phyloP scores from a whole-genome alignment of 768 basidiomycete genomes.

The Botryobasidium botryosum region DNA sequence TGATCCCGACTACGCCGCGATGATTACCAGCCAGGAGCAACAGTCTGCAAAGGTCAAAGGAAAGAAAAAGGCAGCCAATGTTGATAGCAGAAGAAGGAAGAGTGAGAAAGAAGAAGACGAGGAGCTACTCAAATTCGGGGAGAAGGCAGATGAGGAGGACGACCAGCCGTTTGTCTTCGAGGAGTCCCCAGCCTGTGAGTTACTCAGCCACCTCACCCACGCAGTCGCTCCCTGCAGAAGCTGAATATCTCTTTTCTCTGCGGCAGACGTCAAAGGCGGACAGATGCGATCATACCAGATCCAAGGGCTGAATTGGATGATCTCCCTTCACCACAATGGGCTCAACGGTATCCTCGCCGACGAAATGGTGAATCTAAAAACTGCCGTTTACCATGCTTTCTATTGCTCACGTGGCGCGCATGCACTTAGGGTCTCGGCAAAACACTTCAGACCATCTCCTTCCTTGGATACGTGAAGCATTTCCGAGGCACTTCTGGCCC shows the following conservation, averaged over 20 bases:
- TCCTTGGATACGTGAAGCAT: conserved; percentile 87
- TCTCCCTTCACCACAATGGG: conserved; percentile 87
- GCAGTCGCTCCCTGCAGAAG: not conserved
- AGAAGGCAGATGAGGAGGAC: conserved; percentile 58
- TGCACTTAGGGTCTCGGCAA: conserved; percentile 74
- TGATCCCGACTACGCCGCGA: conserved; percentile 82
- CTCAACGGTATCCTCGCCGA: conserved; percentile 95
- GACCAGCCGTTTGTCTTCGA: conserved; percentile 93
- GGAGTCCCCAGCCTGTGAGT: conserved; percentile 73
- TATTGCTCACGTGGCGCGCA: not conserved
- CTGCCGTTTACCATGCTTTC: not conserved
- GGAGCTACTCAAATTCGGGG: conserved; percentile 78
- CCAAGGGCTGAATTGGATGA: conserved; percentile 96
- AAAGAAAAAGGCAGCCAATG: conserved; percentile 61
- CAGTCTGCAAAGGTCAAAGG: conserved; percentile 50
- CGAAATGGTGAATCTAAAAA: conserved; percentile 49
- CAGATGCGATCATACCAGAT: conserved; percentile 87
- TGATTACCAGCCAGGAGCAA: conserved; percentile 63
- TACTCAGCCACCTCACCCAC: not conserved
- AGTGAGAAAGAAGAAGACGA: conserved; percentile 98
- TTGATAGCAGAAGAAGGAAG: conserved; percentile 70
- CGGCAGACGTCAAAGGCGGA: conserved; percentile 74
- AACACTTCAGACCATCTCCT: conserved; percentile 94
- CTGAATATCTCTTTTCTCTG: too few relatives aligned
- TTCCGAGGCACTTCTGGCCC: conserved; percentile 60